Evolutionary conservation across 2,329 filamentous ascomycete species (phyloP), one percentile per base, ranked within the genome.

Genomic region (Tolypocladium album): DNA sequence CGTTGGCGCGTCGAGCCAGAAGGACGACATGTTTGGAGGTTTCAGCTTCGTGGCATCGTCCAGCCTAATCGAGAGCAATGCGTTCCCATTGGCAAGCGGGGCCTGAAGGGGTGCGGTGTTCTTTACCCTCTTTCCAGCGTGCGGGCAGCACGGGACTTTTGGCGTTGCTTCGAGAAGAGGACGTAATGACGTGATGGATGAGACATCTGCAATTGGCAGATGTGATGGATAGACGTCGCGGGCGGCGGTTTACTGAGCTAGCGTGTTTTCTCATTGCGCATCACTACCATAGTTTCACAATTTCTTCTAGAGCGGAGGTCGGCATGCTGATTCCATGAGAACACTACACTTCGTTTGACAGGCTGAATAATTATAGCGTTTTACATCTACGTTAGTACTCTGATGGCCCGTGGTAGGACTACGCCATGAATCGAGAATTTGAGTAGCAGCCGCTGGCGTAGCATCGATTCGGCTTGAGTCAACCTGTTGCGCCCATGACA

Each of bases 41-140:
- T 87, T 87, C 71, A 86, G 83, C 69, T 87, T 82, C 66, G 83
- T 85, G 60, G 82, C 82, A 13, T 80, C 82, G 53, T 80, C 76
- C 66, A 85, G 82, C 68, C 67, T 85, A 62, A 70, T 85, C 43
- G 82, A 84, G 67, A 75, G 75, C 64, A 71, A 75, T 52, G 75
- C 73, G 17, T 80, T 81, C 64, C 65, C 66, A 43, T 59, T 69
- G 40, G 60, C 57, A 13, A 63, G 61, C 42, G 59, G 60, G 15
- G 56, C 52, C 4, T 63, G 59, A 60, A 17, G 55, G 20, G 9
- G 9, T 13, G 9, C 36, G 11, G 40, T 47, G 20, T 27, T 34
- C 13, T 52, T 52, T 52, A 13, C 24, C 24, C 7, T 31, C 15
- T 17, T 43, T 52, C 11, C 27, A 34, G 47, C 47, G 47, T 52